Base-by-base conservation (phyloP, 768 basidiomycete genomes). In the Heimioporus sp. region DNA sequence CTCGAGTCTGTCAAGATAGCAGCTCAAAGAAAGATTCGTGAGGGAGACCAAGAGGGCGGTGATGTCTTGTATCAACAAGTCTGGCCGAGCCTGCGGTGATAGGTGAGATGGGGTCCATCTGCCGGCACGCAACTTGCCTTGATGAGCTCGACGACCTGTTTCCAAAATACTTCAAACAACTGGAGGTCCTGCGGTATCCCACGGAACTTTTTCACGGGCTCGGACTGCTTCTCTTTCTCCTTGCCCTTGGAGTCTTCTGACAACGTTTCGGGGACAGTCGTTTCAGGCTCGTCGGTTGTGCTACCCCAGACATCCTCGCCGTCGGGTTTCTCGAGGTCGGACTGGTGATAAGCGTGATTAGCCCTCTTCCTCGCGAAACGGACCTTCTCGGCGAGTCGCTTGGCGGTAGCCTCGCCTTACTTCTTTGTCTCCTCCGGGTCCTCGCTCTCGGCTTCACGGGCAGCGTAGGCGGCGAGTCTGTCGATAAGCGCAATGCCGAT, bases 401-500 rank as follows among this genome's bases (percentile, higher is more conserved):
- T 81, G 0, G 94, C 90, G n/a, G n/a, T n/a, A 51, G 90, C 93
- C 66, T 98, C 96, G 67, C 98, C 96, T 58, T 94, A 92, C 37
- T 79, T 77, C 71, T 91, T 93, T 10, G 90, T 91, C 73, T 96
- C 94, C 58, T 98, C 96, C 0, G 95, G 93, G 59, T 92, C 87
- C 66, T 98, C 97, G 60, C 75, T 96, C 75, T 99, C 97, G n/a
- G n/a, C n/a, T n/a, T n/a, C n/a, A n/a, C n/a, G n/a, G n/a, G n/a
- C n/a, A n/a, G n/a, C 97, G 63, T 96, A 98, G 1, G 93, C 86
- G 0, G 97, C 97, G 12, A 99, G 76, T 13, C 96, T 84, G 72
- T 99, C 97, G 60, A 99, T 97, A 24, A 99, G 80, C 0, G 96
- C 92, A 44, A 99, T 99, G 49, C 98, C 97, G 59, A 99, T 98